Percentiles rank a stretch among this genome's conserved stretches.
phyloP scores from a whole-genome alignment of 495 filamentous ascomycete species.

The Penicillium ochrochloron region DNA sequence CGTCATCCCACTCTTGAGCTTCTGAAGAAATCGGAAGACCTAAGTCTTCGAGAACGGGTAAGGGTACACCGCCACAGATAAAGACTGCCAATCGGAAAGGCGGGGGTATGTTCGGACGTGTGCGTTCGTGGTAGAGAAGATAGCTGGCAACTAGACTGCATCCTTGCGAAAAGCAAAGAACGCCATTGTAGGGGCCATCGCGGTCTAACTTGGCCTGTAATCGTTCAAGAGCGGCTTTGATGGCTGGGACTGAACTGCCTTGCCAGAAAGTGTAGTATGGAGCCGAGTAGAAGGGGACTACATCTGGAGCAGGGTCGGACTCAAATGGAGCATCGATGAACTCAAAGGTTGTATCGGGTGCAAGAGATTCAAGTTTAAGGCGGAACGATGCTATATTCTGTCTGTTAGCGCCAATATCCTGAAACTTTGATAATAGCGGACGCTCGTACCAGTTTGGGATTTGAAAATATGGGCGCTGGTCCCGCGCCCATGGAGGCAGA shows the following conservation, averaged over 20 bases:
- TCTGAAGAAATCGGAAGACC: neutral
- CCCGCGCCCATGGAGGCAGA: neutral
- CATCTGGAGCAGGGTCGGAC: neutral
- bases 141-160: neutral
- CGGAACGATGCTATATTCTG: neutral
- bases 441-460: neutral
- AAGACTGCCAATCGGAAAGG: neutral
- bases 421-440: neutral
- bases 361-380: neutral
- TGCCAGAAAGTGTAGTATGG: slow-evolving; percentile 11
- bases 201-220: neutral
- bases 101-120: neutral
- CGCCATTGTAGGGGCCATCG: neutral
- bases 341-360: neutral
- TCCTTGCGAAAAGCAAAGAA: neutral
- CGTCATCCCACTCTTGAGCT: neutral
- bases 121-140: neutral
- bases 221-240: neutral
- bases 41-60: neutral
- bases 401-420: neutral
- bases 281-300: neutral
- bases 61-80: neutral
- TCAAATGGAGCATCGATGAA: neutral
- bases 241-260: neutral
- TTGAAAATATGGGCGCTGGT: neutral